These are phyloP conservation scores for Collybia mongolica DNA, from an alignment of 768 basidiomycete species.

Conservation along the genomic window DNA sequence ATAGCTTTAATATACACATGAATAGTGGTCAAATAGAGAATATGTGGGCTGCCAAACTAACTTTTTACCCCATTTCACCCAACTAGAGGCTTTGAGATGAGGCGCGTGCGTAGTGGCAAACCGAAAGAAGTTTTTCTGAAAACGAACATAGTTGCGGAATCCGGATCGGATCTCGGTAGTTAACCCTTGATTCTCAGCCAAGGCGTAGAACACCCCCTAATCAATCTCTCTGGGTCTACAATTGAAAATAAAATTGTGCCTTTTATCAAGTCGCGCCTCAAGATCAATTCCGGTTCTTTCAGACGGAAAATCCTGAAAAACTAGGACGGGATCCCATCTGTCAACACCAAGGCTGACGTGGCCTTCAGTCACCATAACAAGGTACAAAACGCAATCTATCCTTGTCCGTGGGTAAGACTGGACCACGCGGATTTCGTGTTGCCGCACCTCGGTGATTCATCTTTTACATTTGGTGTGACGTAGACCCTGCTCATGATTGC, in stretches of 20 bases:
- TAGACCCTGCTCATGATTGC: background rate
- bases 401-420: no score
- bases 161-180: no score
- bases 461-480: conserved; percentile 23
- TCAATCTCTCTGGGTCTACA: conserved; percentile 17
- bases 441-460: conserved; percentile 43
- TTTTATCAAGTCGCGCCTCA: conserved; percentile 22
- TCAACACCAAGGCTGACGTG: conserved; percentile 17
- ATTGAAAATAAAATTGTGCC: conserved; percentile 22
- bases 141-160: no score
- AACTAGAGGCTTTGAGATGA: no score
- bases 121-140: no score
- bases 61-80: no score
- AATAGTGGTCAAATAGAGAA: no score
- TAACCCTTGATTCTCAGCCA: conserved; percentile 23
- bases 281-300: conserved; percentile 12
- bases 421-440: conserved; percentile 16
- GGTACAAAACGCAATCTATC: background rate
- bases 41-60: no score
- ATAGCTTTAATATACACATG: no score
- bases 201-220: conserved; percentile 29
- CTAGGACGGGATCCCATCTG: conserved; percentile 15
- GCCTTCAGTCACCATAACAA: conserved; percentile 12
- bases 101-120: no score
- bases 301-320: background rate